Evolutionary conservation across 2,329 filamentous ascomycete species (phyloP), one percentile per base, ranked within the genome.

Genomic region (Blastomyces parvus): DNA sequence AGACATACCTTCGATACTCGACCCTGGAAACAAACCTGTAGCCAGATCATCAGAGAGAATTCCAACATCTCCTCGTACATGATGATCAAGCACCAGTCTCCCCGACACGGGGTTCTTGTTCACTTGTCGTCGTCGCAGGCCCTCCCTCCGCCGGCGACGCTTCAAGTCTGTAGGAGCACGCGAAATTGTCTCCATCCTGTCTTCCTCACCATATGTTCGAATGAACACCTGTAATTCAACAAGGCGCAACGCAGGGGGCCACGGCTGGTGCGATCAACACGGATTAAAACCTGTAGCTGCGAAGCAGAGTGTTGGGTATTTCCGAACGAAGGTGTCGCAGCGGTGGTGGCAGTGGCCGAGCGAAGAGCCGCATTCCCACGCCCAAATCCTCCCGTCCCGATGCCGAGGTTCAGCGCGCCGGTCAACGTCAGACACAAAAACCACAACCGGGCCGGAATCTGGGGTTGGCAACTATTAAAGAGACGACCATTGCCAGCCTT

Each of bases 11-110:
- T 86, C 83, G 74, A 71, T 80, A 70, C 68, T 77, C 76, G 69
- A 83, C 71, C 69, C 85, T 79, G 66, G 89, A 86, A 77, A 95
- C 60, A 97, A 82, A 72, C 95, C 89, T 57, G 83, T 81, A 70
- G 92, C 91, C 60, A 99, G 82, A 74, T 96, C 91, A 70, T 91
- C 88, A 14, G 93, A 96, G 61, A 97, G 77, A 67, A 94, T 84
- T 66, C 91, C 94, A 66, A 92, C 83, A 72, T 96, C 90, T 61
- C 90, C 90, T 76, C 88, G 90, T 70, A 96, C 82, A 74, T 89
- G 88, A 72, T 91, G 89, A 75, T 96, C 91, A 63, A 97, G 84
- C 46, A 95, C 83, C 60, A 97, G 81, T 64, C 89, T 86, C 63
- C 91, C 92, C 64, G 89, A 83, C 64, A 96, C 82, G 53, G 92